These are phyloP conservation scores for Peziza echinospora DNA, from an alignment of 495 filamentous ascomycete species.

Conservation along the genomic window DNA sequence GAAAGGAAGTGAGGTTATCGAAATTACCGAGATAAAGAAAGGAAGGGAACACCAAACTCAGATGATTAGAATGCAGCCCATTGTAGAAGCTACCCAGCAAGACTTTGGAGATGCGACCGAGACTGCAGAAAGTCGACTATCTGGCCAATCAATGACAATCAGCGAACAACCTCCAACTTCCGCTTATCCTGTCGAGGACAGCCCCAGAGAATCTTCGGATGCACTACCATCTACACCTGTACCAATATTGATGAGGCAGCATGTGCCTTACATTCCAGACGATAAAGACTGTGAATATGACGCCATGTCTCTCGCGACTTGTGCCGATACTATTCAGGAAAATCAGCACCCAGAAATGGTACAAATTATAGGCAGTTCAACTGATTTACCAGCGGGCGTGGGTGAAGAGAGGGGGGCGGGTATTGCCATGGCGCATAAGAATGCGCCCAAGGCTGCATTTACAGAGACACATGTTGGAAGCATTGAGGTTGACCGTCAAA, in stretches of 20 bases:
- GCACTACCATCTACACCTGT: neutral
- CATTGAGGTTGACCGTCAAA: neutral
- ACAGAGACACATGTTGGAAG: neutral
- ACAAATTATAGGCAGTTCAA: neutral
- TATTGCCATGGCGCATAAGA: neutral
- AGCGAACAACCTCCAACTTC: neutral
- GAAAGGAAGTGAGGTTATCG: neutral
- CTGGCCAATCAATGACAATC: neutral
- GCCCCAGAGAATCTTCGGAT: neutral
- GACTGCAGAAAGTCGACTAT: neutral
- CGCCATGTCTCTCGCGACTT: neutral
- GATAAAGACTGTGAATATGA: neutral
- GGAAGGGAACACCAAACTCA: neutral
- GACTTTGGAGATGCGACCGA: neutral
- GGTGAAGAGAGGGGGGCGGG: no score
- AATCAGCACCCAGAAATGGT: neutral
- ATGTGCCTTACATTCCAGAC: neutral
- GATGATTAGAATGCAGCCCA: neutral
- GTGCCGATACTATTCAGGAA: neutral
- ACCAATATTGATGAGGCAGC: neutral
- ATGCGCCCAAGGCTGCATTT: neutral
- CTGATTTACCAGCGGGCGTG: neutral
- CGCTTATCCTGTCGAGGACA: neutral
- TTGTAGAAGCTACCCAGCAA: neutral
- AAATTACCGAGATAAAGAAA: neutral